Conservation (phyloP, 1,139 yeast genomes). For the Lodderomyces jiufengensis region DNA sequence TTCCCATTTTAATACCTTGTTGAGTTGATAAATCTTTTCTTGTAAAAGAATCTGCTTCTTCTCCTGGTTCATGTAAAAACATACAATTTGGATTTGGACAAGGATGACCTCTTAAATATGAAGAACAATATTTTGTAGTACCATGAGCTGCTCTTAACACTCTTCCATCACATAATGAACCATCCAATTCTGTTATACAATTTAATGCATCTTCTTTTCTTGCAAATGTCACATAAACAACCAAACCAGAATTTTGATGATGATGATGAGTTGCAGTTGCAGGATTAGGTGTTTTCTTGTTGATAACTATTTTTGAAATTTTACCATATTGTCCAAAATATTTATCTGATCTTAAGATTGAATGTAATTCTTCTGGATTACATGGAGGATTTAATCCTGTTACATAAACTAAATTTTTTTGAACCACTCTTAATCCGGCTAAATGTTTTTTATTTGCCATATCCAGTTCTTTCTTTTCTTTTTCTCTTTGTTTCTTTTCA, state of each 20-base stretch:
- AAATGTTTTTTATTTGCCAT: constrained; percentile 86
- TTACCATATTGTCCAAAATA: constrained; percentile 98
- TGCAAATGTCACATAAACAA: constrained; percentile 93
- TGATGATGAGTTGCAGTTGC: constrained; percentile 25
- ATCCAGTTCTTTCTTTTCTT: constrained; percentile 89
- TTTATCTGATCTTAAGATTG: constrained; percentile 81
- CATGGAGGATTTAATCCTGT: constrained; percentile 93
- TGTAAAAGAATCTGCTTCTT: constrained; percentile 95
- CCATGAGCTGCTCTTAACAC: constrained; percentile 92
- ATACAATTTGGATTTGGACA: constrained; percentile 99
- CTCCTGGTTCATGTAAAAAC: constrained; percentile 99
- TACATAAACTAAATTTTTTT: constrained; percentile 93
- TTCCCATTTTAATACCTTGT: constrained; percentile 63
- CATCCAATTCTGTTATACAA: constrained; percentile 92
- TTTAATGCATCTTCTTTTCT: constrained; percentile 90
- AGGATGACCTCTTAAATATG: constrained; percentile 89
- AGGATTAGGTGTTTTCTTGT: constrained; percentile 62
- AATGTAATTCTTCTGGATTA: constrained; percentile 83
- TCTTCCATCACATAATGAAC: constrained; percentile 89
- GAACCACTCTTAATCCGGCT: constrained; percentile 96
- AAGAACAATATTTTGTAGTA: constrained; percentile 95
- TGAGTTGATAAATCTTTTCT: constrained; percentile 88
- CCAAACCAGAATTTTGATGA: constrained; percentile 71
- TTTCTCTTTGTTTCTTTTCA: constrained; percentile 84
- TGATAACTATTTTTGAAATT: constrained; percentile 89